Percentiles rank a stretch among this genome's conserved stretches.
Conservation (phyloP, 2,329 filamentous ascomycete genomes). For the Microthyrium microscopicum region DNA sequence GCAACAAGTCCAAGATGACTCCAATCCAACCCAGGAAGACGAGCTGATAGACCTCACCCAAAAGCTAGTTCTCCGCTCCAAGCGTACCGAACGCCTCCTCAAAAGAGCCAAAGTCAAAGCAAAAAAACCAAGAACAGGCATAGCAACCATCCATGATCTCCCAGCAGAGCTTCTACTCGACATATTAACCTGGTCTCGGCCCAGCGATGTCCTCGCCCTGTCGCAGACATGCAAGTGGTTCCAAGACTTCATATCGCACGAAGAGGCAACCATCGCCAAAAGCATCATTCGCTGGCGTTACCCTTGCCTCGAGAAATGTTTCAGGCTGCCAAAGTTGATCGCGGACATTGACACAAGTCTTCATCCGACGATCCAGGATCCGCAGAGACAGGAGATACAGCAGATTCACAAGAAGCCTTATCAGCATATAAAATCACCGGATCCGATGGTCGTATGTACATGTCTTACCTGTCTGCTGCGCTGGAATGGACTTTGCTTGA, state of each 20-base stretch:
- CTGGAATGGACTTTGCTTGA: constrained; percentile 39
- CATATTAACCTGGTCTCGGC: constrained; percentile 29
- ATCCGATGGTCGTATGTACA: constrained; percentile 34
- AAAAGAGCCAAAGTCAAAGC: constrained; percentile 27
- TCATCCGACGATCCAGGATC: constrained; percentile 22
- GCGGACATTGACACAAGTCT: constrained; percentile 21
- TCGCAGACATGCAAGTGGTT: constrained; percentile 27
- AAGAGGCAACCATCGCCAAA: constrained; percentile 28
- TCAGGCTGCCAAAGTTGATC: constrained; percentile 33
- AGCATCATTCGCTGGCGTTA: constrained; percentile 33
- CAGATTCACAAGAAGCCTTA: constrained; percentile 34
- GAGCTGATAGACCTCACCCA: constrained; percentile 34
- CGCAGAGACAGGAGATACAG: constrained; percentile 26
- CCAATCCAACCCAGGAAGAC: too few relatives aligned
- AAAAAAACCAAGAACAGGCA: too few relatives aligned
- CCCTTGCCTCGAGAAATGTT: constrained; percentile 32
- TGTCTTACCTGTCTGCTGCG: constrained; percentile 39
- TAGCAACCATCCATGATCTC: constrained; percentile 22
- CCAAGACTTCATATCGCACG: constrained; percentile 25
- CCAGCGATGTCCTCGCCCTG: constrained; percentile 35
- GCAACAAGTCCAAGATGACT: constrained; percentile 13
- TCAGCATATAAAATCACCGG: constrained; percentile 33
- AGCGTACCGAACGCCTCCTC: constrained; percentile 32
- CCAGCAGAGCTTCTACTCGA: constrained; percentile 36
- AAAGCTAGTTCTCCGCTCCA: constrained; percentile 32